These are phyloP conservation scores for Phytopythium aichiense DNA, from an alignment of 352 stramenopile genomes.

Conservation along the genomic window DNA sequence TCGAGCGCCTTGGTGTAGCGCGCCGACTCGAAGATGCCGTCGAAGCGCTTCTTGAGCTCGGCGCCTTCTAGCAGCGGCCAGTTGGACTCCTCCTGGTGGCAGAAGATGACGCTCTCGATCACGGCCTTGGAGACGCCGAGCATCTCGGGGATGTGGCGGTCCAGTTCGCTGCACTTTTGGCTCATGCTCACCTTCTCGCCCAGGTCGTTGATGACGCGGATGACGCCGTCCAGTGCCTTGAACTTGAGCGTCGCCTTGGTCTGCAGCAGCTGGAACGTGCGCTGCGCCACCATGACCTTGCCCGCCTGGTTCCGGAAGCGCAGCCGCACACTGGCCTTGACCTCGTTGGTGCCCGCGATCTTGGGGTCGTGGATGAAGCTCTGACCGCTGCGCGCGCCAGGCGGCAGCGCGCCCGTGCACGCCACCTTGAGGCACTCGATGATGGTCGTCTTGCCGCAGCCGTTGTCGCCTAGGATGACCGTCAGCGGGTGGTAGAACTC, in stretches of 20 bases:
- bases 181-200: conserved; percentile 90
- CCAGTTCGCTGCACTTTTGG: conserved; percentile 95
- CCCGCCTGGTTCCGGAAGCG: conserved; percentile 91
- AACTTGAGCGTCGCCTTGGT: conserved; percentile 90
- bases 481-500: conserved; percentile 99
- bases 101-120: conserved; percentile 99
- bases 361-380: conserved; percentile 98
- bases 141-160: conserved; percentile 92
- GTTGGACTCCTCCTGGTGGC: conserved; percentile 97
- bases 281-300: conserved; percentile 90
- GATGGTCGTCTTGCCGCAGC: conserved; percentile 99
- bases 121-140: conserved; percentile 97
- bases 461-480: conserved; percentile 97
- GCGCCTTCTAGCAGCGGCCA: conserved; percentile 96
- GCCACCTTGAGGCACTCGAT: conserved; percentile 99
- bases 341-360: conserved; percentile 89
- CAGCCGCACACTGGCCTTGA: conserved; percentile 85
- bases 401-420: conserved; percentile 93
- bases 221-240: conserved; percentile 95
- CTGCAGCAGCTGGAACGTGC: conserved; percentile 94
- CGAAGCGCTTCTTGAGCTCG: conserved; percentile 99
- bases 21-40: conserved; percentile 99
- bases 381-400: conserved; percentile 84
- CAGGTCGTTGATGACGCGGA: conserved; percentile 87
- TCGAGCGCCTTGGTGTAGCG: conserved; percentile 98